These are phyloP conservation scores for Schwanniomyces sp. DNA, from an alignment of 805 yeast genomes.

Conservation along the genomic window DNA sequence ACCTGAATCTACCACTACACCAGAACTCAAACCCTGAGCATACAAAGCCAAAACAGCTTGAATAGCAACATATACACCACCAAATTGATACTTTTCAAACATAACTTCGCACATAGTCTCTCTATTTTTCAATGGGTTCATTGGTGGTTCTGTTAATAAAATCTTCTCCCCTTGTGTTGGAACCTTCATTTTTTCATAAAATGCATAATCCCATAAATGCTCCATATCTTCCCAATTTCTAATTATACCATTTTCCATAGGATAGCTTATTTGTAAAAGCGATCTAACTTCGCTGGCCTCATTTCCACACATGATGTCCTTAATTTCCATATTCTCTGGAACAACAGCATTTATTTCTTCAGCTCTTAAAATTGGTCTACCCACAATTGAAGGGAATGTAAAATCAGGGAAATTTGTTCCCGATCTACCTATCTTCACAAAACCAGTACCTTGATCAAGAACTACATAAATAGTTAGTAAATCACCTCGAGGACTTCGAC, in stretches of 20 bases:
- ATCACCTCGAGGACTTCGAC: background rate
- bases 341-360: constrained; percentile 72
- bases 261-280: constrained; percentile 88
- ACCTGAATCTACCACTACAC: constrained; percentile 98
- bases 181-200: constrained; percentile 83
- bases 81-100: constrained; percentile 88
- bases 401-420: constrained; percentile 96
- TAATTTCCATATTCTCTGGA: constrained; percentile 69
- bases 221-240: constrained; percentile 99
- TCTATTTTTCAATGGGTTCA: constrained; percentile 91
- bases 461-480: constrained; percentile 43
- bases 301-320: constrained; percentile 96
- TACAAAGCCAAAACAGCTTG: constrained; percentile 98
- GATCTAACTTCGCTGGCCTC: constrained; percentile 93
- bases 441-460: constrained; percentile 98
- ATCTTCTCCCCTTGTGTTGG: constrained; percentile 76
- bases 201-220: constrained; percentile 96
- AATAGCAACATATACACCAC: constrained; percentile 92
- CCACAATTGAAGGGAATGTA: constrained; percentile 96
- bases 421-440: constrained; percentile 94
- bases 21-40: constrained; percentile 95
- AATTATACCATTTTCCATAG: constrained; percentile 98
- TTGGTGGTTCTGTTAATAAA: constrained; percentile 94
- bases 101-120: constrained; percentile 89
- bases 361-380: constrained; percentile 94